Base-by-base conservation (phyloP, 805 yeast species). In the Yarrowia hollandica region DNA sequence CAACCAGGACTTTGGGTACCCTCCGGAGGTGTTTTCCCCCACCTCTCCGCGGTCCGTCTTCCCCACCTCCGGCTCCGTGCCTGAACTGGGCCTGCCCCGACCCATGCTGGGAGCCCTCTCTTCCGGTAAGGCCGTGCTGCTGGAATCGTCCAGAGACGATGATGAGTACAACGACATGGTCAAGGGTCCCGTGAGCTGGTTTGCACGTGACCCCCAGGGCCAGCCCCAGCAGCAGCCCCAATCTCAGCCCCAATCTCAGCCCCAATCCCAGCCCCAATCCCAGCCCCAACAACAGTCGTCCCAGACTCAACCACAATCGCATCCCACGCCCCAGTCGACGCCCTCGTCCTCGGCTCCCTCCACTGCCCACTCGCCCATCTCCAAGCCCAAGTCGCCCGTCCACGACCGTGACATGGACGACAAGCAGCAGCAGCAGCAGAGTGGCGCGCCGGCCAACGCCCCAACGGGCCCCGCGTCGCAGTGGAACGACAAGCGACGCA, bases 1-100 rank as follows among this genome's bases (percentile, higher is more conserved):
- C 25, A 9, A 18, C 25, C 52, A 44, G 35, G 52, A 44, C 52
- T 44, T 44, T 44, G 55, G 55, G 7, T 48, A 48, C 39, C 55
- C 48, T 26, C 60, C 28, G 30, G 61, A 56, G 15, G 46, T 63
- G 37, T 64, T 65, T 22, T 61, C 67, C 7, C 67, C 69, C 2
- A 66, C 69, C 6, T 62, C 67, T 15, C 67, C 68, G 4, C 63
- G 64, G 21, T 41, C 64, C 19, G 34, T 64, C 14, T 64, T 64
- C 59, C 65, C 66, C 9, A 28, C 59, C 15, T 31, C 55, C 4
- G 61, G 55, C 4, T 35, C 57, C 26, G 59, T 38, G 19, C 60
- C 60, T 2, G 50, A 55, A 11, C 50, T 55, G 10, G 50, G 50
- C 0, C 50, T 55, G 5, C 59, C 59, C 9, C 15, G 50, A 19